Conservation (phyloP, 805 yeast genomes). For the Pichia sporocuriosa region DNA sequence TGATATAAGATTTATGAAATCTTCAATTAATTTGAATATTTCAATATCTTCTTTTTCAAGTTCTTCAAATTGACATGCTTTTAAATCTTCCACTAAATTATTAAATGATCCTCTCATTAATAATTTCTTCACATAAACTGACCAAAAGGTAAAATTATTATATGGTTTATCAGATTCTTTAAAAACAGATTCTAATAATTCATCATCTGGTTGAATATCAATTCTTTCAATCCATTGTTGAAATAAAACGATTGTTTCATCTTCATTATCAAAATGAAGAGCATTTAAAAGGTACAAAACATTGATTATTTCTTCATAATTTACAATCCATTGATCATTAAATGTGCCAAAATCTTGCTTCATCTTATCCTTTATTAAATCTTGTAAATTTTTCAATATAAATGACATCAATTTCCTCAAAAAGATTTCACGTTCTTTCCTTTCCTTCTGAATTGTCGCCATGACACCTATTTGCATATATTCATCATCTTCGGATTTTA, state of each 20-base stretch:
- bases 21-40: constrained; percentile 34
- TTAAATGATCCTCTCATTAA: constrained; percentile 54
- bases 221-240: constrained; percentile 63
- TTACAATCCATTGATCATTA: constrained; percentile 20
- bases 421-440: constrained; percentile 32
- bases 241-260: constrained; percentile 38
- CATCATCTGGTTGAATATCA: constrained; percentile 58
- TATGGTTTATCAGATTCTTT: constrained; percentile 37
- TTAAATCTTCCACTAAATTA: constrained; percentile 46
- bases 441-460: constrained; percentile 29
- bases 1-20: constrained; percentile 34
- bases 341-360: constrained; percentile 16
- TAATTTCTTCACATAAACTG: constrained; percentile 46
- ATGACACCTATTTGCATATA: constrained; percentile 27
- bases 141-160: constrained; percentile 54
- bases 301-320: constrained; percentile 37
- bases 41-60: constrained; percentile 26
- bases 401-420: constrained; percentile 24
- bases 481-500: constrained; percentile 16
- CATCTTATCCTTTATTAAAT: constrained; percentile 26
- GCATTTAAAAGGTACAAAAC: constrained; percentile 56
- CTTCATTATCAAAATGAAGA: constrained; percentile 37
- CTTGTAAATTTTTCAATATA: constrained; percentile 26
- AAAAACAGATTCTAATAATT: constrained; percentile 40
- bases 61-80: constrained; percentile 37